Percentiles rank a stretch among this genome's conserved stretches.
Conservation (phyloP, 768 basidiomycete species). For the Boletus rubescentipes region DNA sequence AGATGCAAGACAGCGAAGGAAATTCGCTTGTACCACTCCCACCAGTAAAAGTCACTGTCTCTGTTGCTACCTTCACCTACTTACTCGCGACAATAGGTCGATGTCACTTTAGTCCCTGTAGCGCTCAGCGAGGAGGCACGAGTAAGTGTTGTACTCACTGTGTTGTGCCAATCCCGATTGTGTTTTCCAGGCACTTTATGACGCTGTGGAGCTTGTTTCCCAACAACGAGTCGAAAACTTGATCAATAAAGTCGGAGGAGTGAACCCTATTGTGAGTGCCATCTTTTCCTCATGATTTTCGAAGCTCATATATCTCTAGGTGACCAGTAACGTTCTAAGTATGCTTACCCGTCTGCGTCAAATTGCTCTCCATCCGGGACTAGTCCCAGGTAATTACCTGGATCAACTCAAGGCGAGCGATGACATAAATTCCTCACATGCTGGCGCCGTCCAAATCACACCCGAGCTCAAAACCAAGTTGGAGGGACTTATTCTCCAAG, state of each 20-base stretch:
- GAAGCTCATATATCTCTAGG: conserved; percentile 37
- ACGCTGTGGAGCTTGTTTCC: conserved; percentile 64
- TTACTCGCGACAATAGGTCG: conserved; percentile 49
- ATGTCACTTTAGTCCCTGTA: conserved; percentile 74
- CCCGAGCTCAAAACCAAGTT: conserved; percentile 54
- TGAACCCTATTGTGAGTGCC: conserved; percentile 41
- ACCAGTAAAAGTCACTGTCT: conserved; percentile 41
- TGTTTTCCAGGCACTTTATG: conserved; percentile 55
- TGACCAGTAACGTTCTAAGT: conserved; percentile 68
- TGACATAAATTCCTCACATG: conserved; percentile 23
- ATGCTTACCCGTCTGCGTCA: conserved; percentile 89
- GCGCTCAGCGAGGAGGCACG: conserved; percentile 61
- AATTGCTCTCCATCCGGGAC: conserved; percentile 72
- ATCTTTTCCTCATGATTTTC: not conserved
- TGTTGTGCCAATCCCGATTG: not conserved
- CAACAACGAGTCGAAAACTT: conserved; percentile 59
- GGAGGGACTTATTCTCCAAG: conserved; percentile 57
- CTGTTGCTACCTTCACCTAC: not conserved
- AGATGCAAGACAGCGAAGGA: conserved; percentile 86
- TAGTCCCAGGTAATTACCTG: conserved; percentile 70
- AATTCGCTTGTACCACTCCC: conserved; percentile 75
- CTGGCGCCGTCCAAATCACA: conserved; percentile 41
- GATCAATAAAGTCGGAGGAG: conserved; percentile 41
- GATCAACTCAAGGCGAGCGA: conserved; percentile 49
- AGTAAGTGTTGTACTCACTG: conserved; percentile 37